Evolutionary conservation across 805 yeast genomes (phyloP).

Genomic region (Metschnikowia kofuensis): DNA sequence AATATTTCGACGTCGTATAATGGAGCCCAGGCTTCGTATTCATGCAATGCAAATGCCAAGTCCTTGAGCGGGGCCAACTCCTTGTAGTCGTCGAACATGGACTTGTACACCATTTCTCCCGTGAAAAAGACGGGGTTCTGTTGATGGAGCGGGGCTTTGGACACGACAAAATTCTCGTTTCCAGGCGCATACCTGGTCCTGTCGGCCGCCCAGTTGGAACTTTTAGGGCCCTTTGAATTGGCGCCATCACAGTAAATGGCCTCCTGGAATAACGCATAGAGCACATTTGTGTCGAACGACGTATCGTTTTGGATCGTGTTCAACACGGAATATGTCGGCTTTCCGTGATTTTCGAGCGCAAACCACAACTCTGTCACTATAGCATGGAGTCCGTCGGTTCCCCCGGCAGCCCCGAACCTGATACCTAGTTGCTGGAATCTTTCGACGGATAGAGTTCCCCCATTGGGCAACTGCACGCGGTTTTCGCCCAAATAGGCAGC

Average conservation of each 20-base stretch:
- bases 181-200: conserved; percentile 28
- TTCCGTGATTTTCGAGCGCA: conserved; percentile 35
- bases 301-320: conserved; percentile 28
- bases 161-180: conserved; percentile 25
- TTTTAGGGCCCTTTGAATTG: not conserved
- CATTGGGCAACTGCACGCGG: conserved; percentile 44
- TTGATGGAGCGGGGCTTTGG: conserved; percentile 5
- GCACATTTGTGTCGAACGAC: conserved; percentile 51
- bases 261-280: conserved; percentile 45
- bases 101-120: conserved; percentile 55
- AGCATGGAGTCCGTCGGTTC: conserved; percentile 46
- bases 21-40: conserved; percentile 32
- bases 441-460: conserved; percentile 47
- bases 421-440: conserved; percentile 55
- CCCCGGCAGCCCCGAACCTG: conserved; percentile 50
- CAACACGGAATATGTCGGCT: conserved; percentile 39
- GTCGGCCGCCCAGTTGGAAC: conserved; percentile 50
- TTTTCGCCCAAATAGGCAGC: conserved; percentile 29
- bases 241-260: too few species aligned
- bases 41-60: conserved; percentile 39
- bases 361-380: conserved; percentile 39
- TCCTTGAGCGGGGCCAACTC: conserved; percentile 39
- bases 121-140: conserved; percentile 40
- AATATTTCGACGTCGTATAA: conserved; percentile 35
- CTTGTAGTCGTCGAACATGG: conserved; percentile 48